Base-by-base conservation (phyloP, 2,329 filamentous ascomycete species). In the Davidsoniella australis region DNA sequence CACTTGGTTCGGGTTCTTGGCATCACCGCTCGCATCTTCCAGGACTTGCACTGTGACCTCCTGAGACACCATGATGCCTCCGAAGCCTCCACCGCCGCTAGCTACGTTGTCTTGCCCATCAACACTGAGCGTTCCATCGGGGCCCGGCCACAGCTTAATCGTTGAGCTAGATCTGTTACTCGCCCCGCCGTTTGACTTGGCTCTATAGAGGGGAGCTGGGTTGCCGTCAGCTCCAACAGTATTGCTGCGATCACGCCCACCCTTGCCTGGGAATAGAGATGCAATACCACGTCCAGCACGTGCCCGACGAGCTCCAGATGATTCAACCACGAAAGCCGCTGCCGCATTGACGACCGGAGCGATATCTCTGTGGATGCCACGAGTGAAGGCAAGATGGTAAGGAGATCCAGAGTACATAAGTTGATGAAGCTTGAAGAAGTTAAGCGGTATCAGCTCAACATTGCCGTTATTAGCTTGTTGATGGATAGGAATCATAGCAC, bases 351-450 rank as follows among this genome's bases (percentile, higher is more conserved):
- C 57, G 12, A 73, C 59, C 17, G 68, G 70, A 12, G 70, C 70
- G 51, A 82, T 70, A 54, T 83, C 79, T 53, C 73, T 70, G 56
- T 78, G 73, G 2, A 80, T 68, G 29, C 70, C 69, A 50, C 74
- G 70, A 1, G 72, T 69, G 56, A 85, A 84, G 2, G 69, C 70
- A 4, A 74, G 68, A 41, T 77, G 70, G 54, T 76, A 72, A 0
- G 68, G 63, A 29, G 70, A 67, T 52, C 68, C 68, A 24, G 69
- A 66, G 56, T 78, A 72, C 0, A 75, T 69, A 54, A 80, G 71
- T 60, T 85, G 81, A 51, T 79, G 77, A 6, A 73, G 66, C 55
- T 75, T 77, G 65, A 84, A 83, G 55, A 84, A 76, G 41, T 64
- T 71, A 26, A 83, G 63, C 0, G 80, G 78, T 1, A 73, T 67